Base-by-base conservation (phyloP, 495 filamentous ascomycete genomes). In the Penicillium bialowiezense region DNA sequence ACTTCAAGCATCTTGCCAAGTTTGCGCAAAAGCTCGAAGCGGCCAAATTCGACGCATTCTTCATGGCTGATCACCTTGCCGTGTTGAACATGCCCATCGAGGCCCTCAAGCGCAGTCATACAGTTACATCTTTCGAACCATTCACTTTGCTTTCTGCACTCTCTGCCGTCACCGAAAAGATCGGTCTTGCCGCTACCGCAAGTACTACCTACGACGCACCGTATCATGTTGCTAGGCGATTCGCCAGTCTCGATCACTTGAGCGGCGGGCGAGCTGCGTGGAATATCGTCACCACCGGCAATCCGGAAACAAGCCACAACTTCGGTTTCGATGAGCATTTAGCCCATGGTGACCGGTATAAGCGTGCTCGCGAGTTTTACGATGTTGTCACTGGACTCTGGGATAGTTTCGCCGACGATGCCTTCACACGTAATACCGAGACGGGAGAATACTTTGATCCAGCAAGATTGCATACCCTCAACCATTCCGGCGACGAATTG, bases 161-260 rank as follows among this genome's bases (percentile, higher is more conserved):
- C 0, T 74, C 72, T 0, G 56, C 68, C 2, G 69, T 76, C 6
- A 78, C 72, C 0, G 55, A 68, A 3, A 75, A 73, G 48, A 78
- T 78, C 26, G 73, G 73, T 8, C 70, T 78, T n/a, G 68, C 68
- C 1, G 68, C 68, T 0, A 87, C 89, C 15, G 67, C 80, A 2
- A 79, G 77, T 12, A 85, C 68, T 1, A 85, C 80, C 0, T 86
- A 85, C 52, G 83, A 86, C 47, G 71, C 77, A 36, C 82, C 83
- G 3, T 87, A 83, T 50, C 81, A 83, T 44, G 71, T 87, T 20
- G 82, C 83, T 0, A 70, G 82, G 7, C 73, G 82, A 12, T 69
- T 87, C 41, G 77, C 79, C 0, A 85, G 81, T 1, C 62, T 84
- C 0, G 83, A 87, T 41, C 82, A 86, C 57, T 64, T 87, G 13